Evolutionary conservation across 805 yeast species (phyloP), one percentile per base, ranked within the genome.

Genomic region (Naumovozyma dairenensis): DNA sequence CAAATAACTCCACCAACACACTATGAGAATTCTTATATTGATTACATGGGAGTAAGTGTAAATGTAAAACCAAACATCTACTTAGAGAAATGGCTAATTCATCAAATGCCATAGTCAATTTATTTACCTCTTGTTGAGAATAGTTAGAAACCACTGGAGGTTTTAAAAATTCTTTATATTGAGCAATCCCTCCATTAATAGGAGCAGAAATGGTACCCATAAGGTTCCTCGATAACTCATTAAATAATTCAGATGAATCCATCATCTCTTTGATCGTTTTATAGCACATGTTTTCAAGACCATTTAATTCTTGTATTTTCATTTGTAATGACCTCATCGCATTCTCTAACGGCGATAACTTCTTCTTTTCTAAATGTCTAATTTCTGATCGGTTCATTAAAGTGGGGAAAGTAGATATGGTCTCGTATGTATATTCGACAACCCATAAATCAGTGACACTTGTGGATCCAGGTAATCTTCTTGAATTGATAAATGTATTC

Each of bases 151-250:
- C 68, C 2, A 16, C 10, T 2, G 31, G 28, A 1, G 47, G 38
- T 24, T 55, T 57, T 51, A 81, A 72, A 52, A 85, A 83, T 2
- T 71, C 71, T 35, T 87, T 67, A 58, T 81, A 85, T 51, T 80
- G 85, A 2, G 84, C 82, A 42, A 85, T 82, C 37, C 96, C 96
- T 22, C 96, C 96, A 53, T 85, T 85, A 5, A 85, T 89, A 3
- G 95, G 95, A 0, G 95, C 75, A 53, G 84, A 94, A 35, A 86
- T 87, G 0, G 95, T 82, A 28, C 95, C 95, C 3, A 84, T 71
- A 35, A 79, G 61, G 48, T 74, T 74, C 55, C 89, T 66, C 5
- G 87, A 76, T 39, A 81, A 59, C 49, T 76, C 84, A 43, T 70
- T 69, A 53, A 77, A 77, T 19, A 71, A 53, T 0, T 75, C 58